phyloP scores from a whole-genome alignment of 495 filamentous ascomycete genomes.

The Talaromyces liani region DNA sequence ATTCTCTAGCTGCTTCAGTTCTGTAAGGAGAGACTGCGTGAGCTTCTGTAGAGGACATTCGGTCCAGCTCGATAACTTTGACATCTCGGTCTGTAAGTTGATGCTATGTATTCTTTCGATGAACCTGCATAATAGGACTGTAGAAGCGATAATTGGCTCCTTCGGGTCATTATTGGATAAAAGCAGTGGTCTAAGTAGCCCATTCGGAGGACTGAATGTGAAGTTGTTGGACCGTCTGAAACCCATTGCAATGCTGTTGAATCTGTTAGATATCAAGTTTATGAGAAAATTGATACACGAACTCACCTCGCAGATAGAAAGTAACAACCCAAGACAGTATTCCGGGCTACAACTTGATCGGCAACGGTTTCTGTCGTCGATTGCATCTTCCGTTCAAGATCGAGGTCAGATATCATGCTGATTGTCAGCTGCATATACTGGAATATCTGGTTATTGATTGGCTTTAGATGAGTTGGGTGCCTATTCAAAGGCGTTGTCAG shows the following conservation, averaged over 20 bases:
- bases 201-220: neutral
- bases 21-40: neutral
- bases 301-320: neutral
- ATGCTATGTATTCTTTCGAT: neutral
- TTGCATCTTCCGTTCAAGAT: constrained; percentile 1
- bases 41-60: constrained; percentile 2
- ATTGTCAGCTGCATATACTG: constrained; percentile 6
- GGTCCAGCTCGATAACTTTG: neutral
- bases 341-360: neutral
- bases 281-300: no score
- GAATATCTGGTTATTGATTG: constrained; percentile 1
- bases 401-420: constrained; percentile 2
- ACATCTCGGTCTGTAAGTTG: neutral
- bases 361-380: neutral
- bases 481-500: no score
- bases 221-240: constrained; percentile 5
- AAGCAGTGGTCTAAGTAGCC: neutral
- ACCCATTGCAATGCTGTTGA: constrained; percentile 4
- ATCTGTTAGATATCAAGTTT: no score
- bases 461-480: constrained; percentile 3
- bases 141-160: neutral
- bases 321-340: neutral
- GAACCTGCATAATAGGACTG: neutral
- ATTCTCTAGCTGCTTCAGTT: neutral
- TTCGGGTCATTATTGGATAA: neutral